Evolutionary conservation across 352 stramenopile species (phyloP), one percentile per base, ranked within the genome.

Genomic region (Thalassiosira tumida): DNA sequence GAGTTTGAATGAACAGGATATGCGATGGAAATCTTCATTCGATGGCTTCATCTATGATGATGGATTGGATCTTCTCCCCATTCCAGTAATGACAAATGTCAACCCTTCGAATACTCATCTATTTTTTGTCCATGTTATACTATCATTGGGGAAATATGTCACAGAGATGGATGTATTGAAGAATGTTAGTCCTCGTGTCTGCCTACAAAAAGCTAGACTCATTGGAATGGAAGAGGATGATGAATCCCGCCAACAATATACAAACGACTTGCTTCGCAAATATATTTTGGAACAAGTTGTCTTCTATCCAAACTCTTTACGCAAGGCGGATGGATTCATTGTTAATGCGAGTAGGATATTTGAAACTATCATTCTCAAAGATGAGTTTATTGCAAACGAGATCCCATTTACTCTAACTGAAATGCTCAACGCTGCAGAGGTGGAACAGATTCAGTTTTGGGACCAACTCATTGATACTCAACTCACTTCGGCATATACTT

Each of bases 81-180:
- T 89, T 17, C 33, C 72, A 43, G 72, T 80, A 7, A n/a, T 65
- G 3, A 41, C 43, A 17, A 33, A 40, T 24, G 38, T 81, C 21
- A 86, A 50, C 24, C 84, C 84, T n/a, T 4, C 33, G 5, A 70
- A 90, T 47, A 24, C 65, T 76, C 62, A 86, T n/a, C 76, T 73
- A 41, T 90, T 84, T 64, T 35, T 90, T 26, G 50, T 74, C 29
- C 84, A 90, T 82, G 24, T 86, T 24, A 69, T 90, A 2, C 37
- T 90, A 15, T 81, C 84, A 40, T n/a, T 86, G 0, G 84, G 84
- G 15, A 86, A 67, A 29, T 90, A 90, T 73, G 37, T 50, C 21
- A 90, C 75, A 26, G 84, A 90, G 51, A 75, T 69, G 40, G 84
- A 90, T 77, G 65, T 51, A 54, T 59, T 90, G 31, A 38, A 2